Evolutionary conservation across 2,329 filamentous ascomycete species (phyloP).

Genomic region (Penicillium sclerotigenum): DNA sequence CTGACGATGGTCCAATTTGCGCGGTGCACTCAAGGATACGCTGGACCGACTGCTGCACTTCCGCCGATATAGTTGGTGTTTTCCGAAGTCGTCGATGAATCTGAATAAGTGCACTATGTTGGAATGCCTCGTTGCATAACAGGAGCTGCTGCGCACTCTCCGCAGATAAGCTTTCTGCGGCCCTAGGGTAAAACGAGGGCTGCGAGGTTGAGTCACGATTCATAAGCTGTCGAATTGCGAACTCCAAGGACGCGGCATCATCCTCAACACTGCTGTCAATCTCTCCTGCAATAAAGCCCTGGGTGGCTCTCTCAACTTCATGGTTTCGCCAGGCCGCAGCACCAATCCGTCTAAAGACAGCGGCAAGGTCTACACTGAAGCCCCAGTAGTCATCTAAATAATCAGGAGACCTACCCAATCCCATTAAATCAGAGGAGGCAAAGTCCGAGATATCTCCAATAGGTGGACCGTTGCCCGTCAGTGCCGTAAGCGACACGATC

Average conservation of each 20-base stretch:
- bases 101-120: conserved; percentile 44
- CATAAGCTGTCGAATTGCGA: conserved; percentile 35
- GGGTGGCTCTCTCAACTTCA: conserved; percentile 12
- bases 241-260: conserved; percentile 35
- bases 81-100: conserved; percentile 40
- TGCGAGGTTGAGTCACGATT: conserved; percentile 28
- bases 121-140: conserved; percentile 44
- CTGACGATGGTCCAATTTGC: conserved; percentile 38
- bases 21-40: conserved; percentile 41
- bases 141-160: conserved; percentile 37
- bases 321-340: conserved; percentile 34
- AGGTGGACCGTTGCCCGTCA: conserved; percentile 40
- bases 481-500: conserved; percentile 42
- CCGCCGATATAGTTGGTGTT: conserved; percentile 28
- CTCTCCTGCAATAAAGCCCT: conserved; percentile 17
- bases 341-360: conserved; percentile 41
- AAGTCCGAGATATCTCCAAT: conserved; percentile 29
- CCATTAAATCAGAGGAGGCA: conserved; percentile 11
- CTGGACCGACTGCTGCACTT: conserved; percentile 37
- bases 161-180: conserved; percentile 32
- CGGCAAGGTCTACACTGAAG: conserved; percentile 40
- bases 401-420: conserved; percentile 24
- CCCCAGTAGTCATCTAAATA: conserved; percentile 46
- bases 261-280: conserved; percentile 24
- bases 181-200: conserved; percentile 38